Percentiles rank a stretch among this genome's conserved stretches.
Conservation (phyloP, 2,329 filamentous ascomycete genomes). For the Diplodia corticola region DNA sequence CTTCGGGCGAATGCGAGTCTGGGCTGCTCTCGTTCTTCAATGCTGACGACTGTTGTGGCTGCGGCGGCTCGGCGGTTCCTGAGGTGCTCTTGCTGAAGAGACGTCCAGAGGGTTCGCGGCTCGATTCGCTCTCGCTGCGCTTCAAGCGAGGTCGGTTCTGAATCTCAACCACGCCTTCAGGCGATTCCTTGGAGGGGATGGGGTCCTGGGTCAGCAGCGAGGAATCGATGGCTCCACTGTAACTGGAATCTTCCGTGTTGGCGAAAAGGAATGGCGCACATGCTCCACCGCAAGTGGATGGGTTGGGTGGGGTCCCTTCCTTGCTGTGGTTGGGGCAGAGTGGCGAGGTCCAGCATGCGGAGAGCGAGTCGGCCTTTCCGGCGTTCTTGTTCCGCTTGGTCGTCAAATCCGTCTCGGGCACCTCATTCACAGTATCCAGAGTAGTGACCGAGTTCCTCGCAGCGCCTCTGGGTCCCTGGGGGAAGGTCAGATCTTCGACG, state of each 20-base stretch:
- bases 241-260: slow-evolving; percentile 23
- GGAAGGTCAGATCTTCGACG: slow-evolving; percentile 41
- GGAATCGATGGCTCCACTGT: slow-evolving; percentile 29
- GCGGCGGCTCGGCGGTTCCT: slow-evolving; percentile 12
- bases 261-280: slow-evolving; percentile 44
- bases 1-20: slow-evolving; percentile 29
- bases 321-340: slow-evolving; percentile 43
- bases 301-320: slow-evolving; percentile 38
- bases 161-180: slow-evolving; percentile 38
- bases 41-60: slow-evolving; percentile 26
- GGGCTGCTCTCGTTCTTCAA: slow-evolving; percentile 38
- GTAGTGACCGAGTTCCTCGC: slow-evolving; percentile 24
- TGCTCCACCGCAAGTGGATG: slow-evolving; percentile 42
- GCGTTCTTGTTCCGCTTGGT: slow-evolving; percentile 36
- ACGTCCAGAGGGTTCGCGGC: slow-evolving; percentile 32
- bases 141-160: slow-evolving; percentile 36
- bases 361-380: slow-evolving; percentile 40
- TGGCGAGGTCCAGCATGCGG: slow-evolving; percentile 45
- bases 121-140: slow-evolving; percentile 36
- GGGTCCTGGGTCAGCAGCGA: slow-evolving; percentile 35
- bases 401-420: slow-evolving; percentile 26
- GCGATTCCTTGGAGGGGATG: slow-evolving; percentile 34
- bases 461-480: slow-evolving; percentile 35
- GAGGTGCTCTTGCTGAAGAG: slow-evolving; percentile 27
- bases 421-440: slow-evolving; percentile 28